These are phyloP conservation scores for Fusarium torreyae DNA, from an alignment of 2,329 filamentous ascomycete genomes.

Conservation along the genomic window DNA sequence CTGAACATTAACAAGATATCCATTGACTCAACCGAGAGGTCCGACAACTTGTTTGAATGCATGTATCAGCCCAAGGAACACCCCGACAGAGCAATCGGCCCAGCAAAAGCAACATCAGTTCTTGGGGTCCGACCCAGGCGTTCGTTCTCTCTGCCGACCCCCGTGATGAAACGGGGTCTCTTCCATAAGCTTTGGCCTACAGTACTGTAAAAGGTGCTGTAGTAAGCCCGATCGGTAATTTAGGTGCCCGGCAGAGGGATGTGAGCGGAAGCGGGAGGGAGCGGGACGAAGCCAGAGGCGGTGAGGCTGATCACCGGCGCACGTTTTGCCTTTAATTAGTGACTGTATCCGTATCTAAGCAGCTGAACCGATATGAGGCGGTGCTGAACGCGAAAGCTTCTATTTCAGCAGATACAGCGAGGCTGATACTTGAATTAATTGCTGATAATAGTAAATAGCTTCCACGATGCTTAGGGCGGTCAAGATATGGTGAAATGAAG, in stretches of 20 bases:
- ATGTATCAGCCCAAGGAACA: conserved; percentile 30
- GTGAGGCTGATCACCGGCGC: conserved; percentile 47
- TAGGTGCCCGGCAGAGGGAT: conserved; percentile 47
- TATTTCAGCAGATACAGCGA: conserved; percentile 22
- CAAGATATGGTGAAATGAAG: conserved; percentile 18
- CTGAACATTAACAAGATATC: conserved; percentile 2
- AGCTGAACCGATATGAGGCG: conserved; percentile 38
- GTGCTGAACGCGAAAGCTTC: conserved; percentile 37
- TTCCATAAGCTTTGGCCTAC: conserved; percentile 12
- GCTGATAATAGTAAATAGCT: background rate
- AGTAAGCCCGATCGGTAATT: conserved; percentile 39
- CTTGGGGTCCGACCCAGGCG: conserved; percentile 24
- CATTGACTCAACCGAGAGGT: conserved; percentile 13
- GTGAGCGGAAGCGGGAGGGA: conserved; percentile 48
- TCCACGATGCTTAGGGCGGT: conserved; percentile 1
- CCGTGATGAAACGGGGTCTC: conserved; percentile 28
- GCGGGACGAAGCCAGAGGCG: conserved; percentile 50
- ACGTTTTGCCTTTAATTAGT: conserved; percentile 19
- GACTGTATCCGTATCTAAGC: conserved; percentile 8
- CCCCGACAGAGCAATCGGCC: conserved; percentile 28
- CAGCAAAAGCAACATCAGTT: conserved; percentile 31
- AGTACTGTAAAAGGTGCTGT: conserved; percentile 1
- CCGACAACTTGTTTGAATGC: conserved; percentile 14
- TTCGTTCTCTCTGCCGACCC: conserved; percentile 21
- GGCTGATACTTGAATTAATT: conserved; percentile 21